These are phyloP conservation scores for Salisapilia sapeloensis DNA, from an alignment of 352 stramenopile genomes.

Conservation along the genomic window DNA sequence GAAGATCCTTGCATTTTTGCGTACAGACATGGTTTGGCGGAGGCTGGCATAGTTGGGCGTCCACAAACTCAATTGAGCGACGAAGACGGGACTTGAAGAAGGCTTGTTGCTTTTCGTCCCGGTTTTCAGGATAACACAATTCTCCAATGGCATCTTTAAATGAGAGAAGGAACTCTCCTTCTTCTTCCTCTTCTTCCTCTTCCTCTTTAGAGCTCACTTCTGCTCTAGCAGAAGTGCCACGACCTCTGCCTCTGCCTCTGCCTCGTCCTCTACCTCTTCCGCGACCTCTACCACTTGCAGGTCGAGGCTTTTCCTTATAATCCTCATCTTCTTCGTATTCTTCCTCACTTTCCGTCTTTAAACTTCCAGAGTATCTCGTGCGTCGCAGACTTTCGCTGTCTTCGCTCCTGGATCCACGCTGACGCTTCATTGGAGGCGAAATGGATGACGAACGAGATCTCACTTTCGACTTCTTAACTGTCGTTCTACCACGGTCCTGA, in stretches of 20 bases:
- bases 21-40: constrained; percentile 21
- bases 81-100: constrained; percentile 57
- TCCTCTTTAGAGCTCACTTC: neutral
- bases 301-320: no score
- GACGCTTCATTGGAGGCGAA: no score
- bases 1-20: constrained; percentile 41
- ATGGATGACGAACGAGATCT: no score
- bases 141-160: constrained; percentile 56
- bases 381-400: no score
- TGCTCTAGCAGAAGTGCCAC: neutral
- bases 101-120: constrained; percentile 22
- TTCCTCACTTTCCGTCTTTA: constrained; percentile 5
- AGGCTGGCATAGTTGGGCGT: constrained; percentile 38
- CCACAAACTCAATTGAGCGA: constrained; percentile 50
- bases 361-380: constrained; percentile 3
- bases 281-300: no score
- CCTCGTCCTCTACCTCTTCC: neutral
- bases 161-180: constrained; percentile 27
- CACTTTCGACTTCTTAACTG: constrained; percentile 2
- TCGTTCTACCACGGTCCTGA: constrained; percentile 3
- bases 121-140: constrained; percentile 39
- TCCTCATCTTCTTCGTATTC: constrained; percentile 5
- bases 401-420: no score
- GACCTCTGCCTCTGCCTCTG: neutral
- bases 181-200: constrained; percentile 14